phyloP scores from a whole-genome alignment of 176 grass and related monocot species.

The Oryza brachyantha region DNA sequence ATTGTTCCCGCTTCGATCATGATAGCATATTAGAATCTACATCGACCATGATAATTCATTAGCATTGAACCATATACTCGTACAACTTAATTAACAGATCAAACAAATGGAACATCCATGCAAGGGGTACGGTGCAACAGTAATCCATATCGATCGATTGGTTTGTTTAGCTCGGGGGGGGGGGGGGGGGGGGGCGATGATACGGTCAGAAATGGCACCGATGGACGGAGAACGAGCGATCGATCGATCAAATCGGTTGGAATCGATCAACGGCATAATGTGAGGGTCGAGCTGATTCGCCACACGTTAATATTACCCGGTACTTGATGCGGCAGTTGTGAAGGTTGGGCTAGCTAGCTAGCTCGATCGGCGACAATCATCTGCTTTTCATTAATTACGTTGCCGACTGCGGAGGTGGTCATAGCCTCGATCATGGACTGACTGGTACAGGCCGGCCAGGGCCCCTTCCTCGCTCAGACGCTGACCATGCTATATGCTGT shows the following conservation, averaged over 20 bases:
- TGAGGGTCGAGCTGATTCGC: not conserved
- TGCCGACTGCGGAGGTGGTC: too few species aligned
- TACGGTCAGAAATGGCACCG: not conserved
- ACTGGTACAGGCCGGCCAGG: too few species aligned
- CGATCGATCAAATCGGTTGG: not conserved
- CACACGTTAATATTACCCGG: not conserved
- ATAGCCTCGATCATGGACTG: too few species aligned
- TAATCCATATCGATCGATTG: not conserved
- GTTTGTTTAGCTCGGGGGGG: not conserved
- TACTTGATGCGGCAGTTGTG: not conserved
- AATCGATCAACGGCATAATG: not conserved
- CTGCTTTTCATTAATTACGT: too few species aligned
- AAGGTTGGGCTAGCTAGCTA: not conserved
- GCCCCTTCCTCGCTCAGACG: too few species aligned
- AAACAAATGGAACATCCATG: not conserved
- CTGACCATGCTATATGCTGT: too few species aligned
- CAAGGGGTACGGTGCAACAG: not conserved
- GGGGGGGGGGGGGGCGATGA: too few species aligned
- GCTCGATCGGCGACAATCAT: not conserved
- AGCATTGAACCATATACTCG: not conserved
- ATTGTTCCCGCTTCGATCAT: too few species aligned
- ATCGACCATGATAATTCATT: not conserved
- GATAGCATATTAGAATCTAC: not conserved
- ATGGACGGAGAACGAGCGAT: not conserved
- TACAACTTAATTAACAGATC: too few species aligned